Base-by-base conservation (phyloP, 2,329 filamentous ascomycete genomes). In the Cladophialophora psammophila region DNA sequence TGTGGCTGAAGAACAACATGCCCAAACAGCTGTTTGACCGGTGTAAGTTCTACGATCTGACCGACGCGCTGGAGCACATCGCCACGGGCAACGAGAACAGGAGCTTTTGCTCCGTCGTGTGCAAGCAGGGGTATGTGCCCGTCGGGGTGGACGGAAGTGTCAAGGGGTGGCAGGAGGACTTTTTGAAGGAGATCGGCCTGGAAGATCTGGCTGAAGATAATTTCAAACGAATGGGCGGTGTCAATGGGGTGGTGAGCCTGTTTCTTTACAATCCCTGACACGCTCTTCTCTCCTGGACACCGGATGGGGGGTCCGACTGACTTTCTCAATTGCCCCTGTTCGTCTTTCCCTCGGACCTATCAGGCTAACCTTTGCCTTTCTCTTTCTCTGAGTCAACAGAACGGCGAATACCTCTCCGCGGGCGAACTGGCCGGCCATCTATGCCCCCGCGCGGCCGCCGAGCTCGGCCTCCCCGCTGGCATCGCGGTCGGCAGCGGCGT, bases 1-100 rank as follows among this genome's bases (percentile, higher is more conserved):
- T 98, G 65, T 99, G 95, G 95, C 86, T 99, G 76, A 98, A 98
- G 86, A 97, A 97, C 80, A 88, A 98, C 81, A 98, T 99, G 95
- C 91, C 95, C 2, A 86, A 91, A 63, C 92, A 97, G 74, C 84
- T 95, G 15, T 99, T 98, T 75, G 89, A 90, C 64, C 89, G 90
- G 69, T 97, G 94, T 88, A 97, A 97, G 80, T 99, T 99, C 77
- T 99, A 97, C 79, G 95, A 99, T 76, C 81, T 99, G 75, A 90
- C 90, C 0, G 95, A 99, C 80, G 95, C 93, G 12, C 85, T 99
- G 66, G 98, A 95, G 1, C 94, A 98, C 77, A 84, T 99, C 74
- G 95, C 95, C 38, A 98, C 95, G 8, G 94, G 94, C 20, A 92
- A 90, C 72, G 94, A 98, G 81, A 94, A 90, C 35, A 85, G 95